These are phyloP conservation scores for Pythium scleroteichum DNA, from an alignment of 352 stramenopile genomes.

Conservation along the genomic window DNA sequence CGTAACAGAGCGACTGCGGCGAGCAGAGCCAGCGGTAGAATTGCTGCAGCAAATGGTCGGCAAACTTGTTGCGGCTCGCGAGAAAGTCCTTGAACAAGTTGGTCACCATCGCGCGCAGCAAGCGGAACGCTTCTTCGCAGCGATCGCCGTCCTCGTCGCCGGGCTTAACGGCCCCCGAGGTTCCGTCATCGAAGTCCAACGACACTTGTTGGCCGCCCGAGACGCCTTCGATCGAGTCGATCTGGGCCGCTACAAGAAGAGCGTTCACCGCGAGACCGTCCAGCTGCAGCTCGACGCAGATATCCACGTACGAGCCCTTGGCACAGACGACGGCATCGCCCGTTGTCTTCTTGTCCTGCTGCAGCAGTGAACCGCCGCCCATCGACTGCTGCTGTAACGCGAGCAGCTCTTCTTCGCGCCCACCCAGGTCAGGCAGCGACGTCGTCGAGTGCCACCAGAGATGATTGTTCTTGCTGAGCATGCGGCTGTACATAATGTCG, in stretches of 20 bases:
- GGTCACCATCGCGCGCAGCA: constrained; percentile 92
- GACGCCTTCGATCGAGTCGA: constrained; percentile 73
- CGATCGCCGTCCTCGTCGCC: constrained; percentile 51
- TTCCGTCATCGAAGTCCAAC: constrained; percentile 57
- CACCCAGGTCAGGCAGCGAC: constrained; percentile 90
- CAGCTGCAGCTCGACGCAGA: constrained; percentile 74
- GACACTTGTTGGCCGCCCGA: constrained; percentile 48
- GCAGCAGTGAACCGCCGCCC: constrained; percentile 19
- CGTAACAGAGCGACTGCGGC: constrained; percentile 90
- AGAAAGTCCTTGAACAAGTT: constrained; percentile 94
- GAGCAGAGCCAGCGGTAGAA: constrained; percentile 95
- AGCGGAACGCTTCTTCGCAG: constrained; percentile 90
- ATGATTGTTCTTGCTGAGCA: constrained; percentile 93
- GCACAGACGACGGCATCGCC: constrained; percentile 80
- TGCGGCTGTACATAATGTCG: constrained; percentile 93
- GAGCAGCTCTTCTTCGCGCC: constrained; percentile 68
- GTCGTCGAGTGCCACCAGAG: constrained; percentile 94
- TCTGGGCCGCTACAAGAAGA: constrained; percentile 68
- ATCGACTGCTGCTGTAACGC: constrained; percentile 78
- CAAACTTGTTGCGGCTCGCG: constrained; percentile 88
- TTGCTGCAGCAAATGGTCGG: constrained; percentile 95
- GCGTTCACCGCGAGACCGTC: constrained; percentile 79
- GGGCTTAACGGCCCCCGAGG: constrained; percentile 13
- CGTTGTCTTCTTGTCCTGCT: constrained; percentile 44
- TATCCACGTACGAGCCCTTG: constrained; percentile 90